Evolutionary conservation across 805 yeast genomes (phyloP).

Genomic region (Myxozyma neglecta): DNA sequence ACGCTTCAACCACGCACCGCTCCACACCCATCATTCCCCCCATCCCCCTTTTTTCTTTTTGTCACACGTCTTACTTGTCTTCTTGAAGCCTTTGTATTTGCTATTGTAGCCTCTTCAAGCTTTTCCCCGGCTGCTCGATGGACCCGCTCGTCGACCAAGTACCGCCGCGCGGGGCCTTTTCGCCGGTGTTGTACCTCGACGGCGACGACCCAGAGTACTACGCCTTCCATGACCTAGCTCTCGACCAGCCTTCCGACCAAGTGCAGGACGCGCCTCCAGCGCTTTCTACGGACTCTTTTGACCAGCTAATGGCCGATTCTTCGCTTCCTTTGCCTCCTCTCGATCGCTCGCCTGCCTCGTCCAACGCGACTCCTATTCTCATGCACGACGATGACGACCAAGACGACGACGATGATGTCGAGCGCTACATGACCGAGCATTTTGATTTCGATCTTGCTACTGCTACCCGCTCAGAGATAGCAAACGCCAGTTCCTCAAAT

Average conservation of each 20-base stretch:
- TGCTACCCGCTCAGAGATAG: not conserved
- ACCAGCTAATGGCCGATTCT: not conserved
- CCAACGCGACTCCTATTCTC: slow-evolving; percentile 18
- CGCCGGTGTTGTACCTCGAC: slow-evolving; percentile 17
- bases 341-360: slow-evolving; percentile 3
- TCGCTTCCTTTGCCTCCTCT: not conserved
- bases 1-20: not conserved
- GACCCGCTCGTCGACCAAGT: slow-evolving; percentile 17
- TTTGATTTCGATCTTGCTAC: slow-evolving; percentile 28
- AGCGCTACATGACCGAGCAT: slow-evolving; percentile 23
- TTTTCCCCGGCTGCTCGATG: not conserved
- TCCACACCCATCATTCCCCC: not conserved
- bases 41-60: not conserved
- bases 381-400: slow-evolving; percentile 24
- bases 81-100: not conserved
- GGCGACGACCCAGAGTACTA: slow-evolving; percentile 22
- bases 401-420: slow-evolving; percentile 23
- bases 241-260: slow-evolving; percentile 8
- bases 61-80: not conserved
- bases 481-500: not conserved
- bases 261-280: not conserved
- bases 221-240: slow-evolving; percentile 24
- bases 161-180: slow-evolving; percentile 6
- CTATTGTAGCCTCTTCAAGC: not conserved
- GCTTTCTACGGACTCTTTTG: not conserved